A percentile compares a stretch with the other conserved stretches of the same genome.
These are phyloP conservation scores for Trichoderma asperellum DNA, from an alignment of 2,329 filamentous ascomycete genomes.

Conservation along the genomic window DNA sequence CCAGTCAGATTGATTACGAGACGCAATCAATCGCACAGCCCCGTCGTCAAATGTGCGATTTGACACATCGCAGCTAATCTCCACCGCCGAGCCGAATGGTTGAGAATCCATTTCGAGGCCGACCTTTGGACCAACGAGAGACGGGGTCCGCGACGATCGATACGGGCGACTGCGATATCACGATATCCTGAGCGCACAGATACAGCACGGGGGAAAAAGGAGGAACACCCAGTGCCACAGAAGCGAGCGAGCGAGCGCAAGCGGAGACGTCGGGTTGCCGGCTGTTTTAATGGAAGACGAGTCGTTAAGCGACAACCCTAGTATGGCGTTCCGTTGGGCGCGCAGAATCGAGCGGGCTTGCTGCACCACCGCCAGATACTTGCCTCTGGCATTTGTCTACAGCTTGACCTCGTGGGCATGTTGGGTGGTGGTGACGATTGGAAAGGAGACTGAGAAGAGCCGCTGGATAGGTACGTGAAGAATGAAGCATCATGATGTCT, in stretches of 20 bases:
- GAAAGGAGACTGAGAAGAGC: conserved; percentile 57
- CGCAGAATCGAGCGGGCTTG: conserved; percentile 79
- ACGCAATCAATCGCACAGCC: not conserved
- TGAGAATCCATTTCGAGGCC: conserved; percentile 4
- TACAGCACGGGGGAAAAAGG: not conserved
- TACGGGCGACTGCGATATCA: not conserved
- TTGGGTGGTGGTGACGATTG: conserved; percentile 82
- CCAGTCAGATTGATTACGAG: conserved; percentile 3
- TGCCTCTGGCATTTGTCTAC: conserved; percentile 89
- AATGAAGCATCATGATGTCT: not conserved
- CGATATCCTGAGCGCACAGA: not conserved
- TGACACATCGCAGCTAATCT: conserved; percentile 18
- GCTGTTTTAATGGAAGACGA: conserved; percentile 27
- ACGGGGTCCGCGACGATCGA: not conserved
- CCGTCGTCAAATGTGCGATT: conserved; percentile 26
- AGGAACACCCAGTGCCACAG: not conserved
- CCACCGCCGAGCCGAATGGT: conserved; percentile 25
- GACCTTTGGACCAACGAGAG: not conserved
- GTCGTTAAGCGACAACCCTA: conserved; percentile 27
- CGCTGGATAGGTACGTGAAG: conserved; percentile 58
- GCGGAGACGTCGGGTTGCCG: conserved; percentile 5
- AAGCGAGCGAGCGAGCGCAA: not conserved
- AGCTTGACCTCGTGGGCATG: conserved; percentile 88
- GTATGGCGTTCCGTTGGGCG: conserved; percentile 65
- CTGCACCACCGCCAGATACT: conserved; percentile 77